Percentiles rank a stretch among this genome's conserved stretches.
These are phyloP conservation scores for Biscogniauxia sp. DNA, from an alignment of 2,329 filamentous ascomycete species.

Conservation along the genomic window DNA sequence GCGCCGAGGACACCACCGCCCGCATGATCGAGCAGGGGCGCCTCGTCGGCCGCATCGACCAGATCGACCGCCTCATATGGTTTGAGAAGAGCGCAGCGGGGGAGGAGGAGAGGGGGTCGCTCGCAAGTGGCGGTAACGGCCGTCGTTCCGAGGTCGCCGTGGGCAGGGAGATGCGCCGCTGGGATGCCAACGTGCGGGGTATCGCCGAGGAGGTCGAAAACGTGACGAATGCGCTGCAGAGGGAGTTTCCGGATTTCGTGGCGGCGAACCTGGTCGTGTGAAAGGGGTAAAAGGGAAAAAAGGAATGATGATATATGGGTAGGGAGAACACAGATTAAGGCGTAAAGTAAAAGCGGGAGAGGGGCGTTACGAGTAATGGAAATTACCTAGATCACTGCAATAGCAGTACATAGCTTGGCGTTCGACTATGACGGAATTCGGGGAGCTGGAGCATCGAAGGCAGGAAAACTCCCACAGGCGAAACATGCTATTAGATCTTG, in stretches of 20 bases:
- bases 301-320: not conserved
- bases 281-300: slow-evolving; percentile 1
- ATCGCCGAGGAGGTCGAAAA: slow-evolving; percentile 88
- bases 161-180: slow-evolving; percentile 73
- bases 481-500: too few relatives aligned
- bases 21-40: slow-evolving; percentile 95
- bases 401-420: too few relatives aligned
- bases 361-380: too few relatives aligned
- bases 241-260: slow-evolving; percentile 71
- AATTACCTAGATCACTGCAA: too few relatives aligned
- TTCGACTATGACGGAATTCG: too few relatives aligned
- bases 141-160: slow-evolving; percentile 58
- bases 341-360: too few relatives aligned
- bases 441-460: too few relatives aligned
- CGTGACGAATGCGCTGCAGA: slow-evolving; percentile 76
- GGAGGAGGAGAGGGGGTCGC: slow-evolving; percentile 53
- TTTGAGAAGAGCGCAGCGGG: slow-evolving; percentile 65
- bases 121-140: slow-evolving; percentile 57
- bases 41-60: slow-evolving; percentile 85
- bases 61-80: slow-evolving; percentile 84
- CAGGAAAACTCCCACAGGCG: too few relatives aligned
- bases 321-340: not conserved
- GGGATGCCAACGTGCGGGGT: slow-evolving; percentile 86
- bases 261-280: slow-evolving; percentile 49
- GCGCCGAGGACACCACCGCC: slow-evolving; percentile 87